These are phyloP conservation scores for Soucietia sequanensis DNA, from an alignment of 805 yeast species.

Conservation along the genomic window DNA sequence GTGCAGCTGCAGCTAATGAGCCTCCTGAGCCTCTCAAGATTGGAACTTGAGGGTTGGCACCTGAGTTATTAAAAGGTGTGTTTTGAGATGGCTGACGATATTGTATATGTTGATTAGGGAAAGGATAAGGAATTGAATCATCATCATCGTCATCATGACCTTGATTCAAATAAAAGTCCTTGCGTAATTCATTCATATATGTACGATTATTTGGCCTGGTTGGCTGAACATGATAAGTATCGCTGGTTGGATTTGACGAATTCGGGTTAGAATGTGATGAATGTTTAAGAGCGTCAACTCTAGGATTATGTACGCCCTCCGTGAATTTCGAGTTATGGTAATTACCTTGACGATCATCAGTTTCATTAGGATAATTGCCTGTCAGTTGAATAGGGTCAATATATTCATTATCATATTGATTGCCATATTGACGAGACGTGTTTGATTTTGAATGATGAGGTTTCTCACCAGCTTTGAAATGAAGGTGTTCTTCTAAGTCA, in stretches of 20 bases:
- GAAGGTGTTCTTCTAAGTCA: neutral
- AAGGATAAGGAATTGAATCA: neutral
- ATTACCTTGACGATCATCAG: no score
- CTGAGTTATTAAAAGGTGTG: slow-evolving; percentile 1
- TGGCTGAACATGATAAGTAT: slow-evolving; percentile 4
- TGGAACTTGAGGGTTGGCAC: slow-evolving; percentile 12
- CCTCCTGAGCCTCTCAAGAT: slow-evolving; percentile 13
- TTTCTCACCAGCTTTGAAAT: no score
- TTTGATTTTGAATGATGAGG: no score
- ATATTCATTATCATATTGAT: neutral
- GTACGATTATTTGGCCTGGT: slow-evolving; percentile 4
- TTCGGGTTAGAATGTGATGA: neutral
- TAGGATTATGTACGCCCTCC: neutral
- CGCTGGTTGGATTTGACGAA: neutral
- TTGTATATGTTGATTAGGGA: neutral
- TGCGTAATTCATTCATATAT: slow-evolving; percentile 14
- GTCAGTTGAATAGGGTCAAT: neutral
- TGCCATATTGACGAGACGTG: no score
- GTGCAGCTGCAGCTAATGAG: slow-evolving; percentile 16
- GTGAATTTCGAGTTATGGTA: no score
- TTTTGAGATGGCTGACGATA: neutral
- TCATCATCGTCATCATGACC: slow-evolving; percentile 16
- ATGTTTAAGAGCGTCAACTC: neutral
- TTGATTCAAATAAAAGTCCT: slow-evolving; percentile 14
- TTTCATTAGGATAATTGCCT: no score